Evolutionary conservation across 495 filamentous ascomycete genomes (phyloP), one percentile per base, ranked within the genome.

Genomic region (Penicillium paradoxum): DNA sequence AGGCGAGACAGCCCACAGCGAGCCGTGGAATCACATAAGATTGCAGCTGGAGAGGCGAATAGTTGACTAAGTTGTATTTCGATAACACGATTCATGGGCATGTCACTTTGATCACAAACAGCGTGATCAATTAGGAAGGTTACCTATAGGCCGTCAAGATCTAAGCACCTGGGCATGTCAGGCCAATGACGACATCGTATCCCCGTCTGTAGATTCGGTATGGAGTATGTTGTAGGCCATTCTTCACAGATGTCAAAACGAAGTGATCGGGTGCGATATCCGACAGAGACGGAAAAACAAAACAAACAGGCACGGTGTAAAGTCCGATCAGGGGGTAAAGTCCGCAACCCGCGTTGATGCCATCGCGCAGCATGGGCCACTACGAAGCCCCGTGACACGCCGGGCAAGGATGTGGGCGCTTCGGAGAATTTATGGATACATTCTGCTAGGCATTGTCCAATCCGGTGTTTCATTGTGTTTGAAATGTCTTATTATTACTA

Each of bases 331-430:
- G 36, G 40, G 33, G 21, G 51, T 45, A 10, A 24, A 3, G n/a
- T 49, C 46, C 46, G 46, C 34, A 46, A 45, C 41, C 54, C 48
- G 45, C 45, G 47, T 60, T 53, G 57, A 61, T 58, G 52, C 57
- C 57, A 59, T 63, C 53, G 56, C 59, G 60, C 57, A 65, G 59
- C 59, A 65, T 54, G 51, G 56, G 48, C 59, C 59, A 65, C 45
- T 32, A 14, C 13, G 13, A 14, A 1, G 13, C 17, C 40, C 34
- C 33, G 40, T 55, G 40, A 24, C 41, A 56, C 33, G 27, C 48
- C 52, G 43, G 33, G 42, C 49, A 30, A 42, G 49, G 44, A 47
- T 49, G 37, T 32, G 46, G 43, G 50, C 43, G 43, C 21, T 41
- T 65, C 59, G 62, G 62, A 65, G 59, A 53, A 55, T 57, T 58